These are phyloP conservation scores for Thraustotheca clavata DNA, from an alignment of 352 stramenopile genomes.

Conservation along the genomic window DNA sequence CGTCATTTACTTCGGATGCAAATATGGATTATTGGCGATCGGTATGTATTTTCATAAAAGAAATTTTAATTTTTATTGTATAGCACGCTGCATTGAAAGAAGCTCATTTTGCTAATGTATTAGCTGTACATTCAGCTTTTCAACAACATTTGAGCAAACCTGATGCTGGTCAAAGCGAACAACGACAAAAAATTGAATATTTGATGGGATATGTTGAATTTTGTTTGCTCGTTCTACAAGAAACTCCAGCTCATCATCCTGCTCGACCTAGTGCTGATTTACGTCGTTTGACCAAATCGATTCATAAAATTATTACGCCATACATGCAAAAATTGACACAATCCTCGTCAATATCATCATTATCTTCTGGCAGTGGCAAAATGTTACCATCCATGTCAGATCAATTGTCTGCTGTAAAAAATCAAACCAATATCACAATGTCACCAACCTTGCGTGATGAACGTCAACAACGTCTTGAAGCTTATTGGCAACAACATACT, in stretches of 20 bases:
- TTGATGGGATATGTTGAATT: constrained; percentile 18
- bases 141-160: constrained; percentile 5
- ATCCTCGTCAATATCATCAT: neutral
- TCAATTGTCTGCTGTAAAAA: neutral
- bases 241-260: neutral
- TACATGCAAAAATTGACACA: constrained; percentile 17
- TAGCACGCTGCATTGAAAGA: constrained; percentile 17
- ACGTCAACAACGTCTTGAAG: neutral
- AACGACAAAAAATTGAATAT: constrained; percentile 16
- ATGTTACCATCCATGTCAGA: neutral
- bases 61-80: neutral
- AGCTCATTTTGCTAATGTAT: constrained; percentile 6
- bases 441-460: neutral
- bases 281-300: constrained; percentile 13
- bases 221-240: constrained; percentile 12
- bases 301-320: constrained; percentile 18
- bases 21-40: constrained; percentile 16
- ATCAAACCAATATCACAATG: neutral
- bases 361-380: neutral
- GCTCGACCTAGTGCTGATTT: neutral
- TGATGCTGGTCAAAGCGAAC: neutral
- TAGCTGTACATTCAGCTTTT: constrained; percentile 6
- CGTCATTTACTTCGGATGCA: neutral
- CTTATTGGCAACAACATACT: constrained; percentile 15
- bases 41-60: neutral